These are phyloP conservation scores for Ochetophila trinervis DNA, from an alignment of 306 rosid genomes.

Conservation along the genomic window DNA sequence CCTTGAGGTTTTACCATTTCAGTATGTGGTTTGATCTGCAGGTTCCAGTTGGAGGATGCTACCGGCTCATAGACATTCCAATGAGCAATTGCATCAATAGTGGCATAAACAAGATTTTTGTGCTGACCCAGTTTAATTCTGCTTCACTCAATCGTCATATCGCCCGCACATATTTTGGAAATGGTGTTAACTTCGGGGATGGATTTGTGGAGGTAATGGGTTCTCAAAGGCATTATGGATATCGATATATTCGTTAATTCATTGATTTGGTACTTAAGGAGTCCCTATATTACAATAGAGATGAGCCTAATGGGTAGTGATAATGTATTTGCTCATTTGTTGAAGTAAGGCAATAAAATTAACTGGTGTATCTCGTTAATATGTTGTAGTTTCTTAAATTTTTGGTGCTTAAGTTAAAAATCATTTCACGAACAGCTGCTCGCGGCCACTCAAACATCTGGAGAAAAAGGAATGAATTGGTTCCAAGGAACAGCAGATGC, in stretches of 20 bases:
- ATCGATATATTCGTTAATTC: neutral
- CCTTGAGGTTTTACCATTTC: neutral
- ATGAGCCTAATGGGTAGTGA: too few species aligned
- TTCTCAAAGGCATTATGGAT: neutral
- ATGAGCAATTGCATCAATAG: constrained; percentile 54
- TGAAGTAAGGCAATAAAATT: neutral
- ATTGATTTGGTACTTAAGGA: neutral
- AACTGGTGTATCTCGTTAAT: neutral
- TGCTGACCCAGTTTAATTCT: constrained; percentile 50
- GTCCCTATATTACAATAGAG: too few species aligned
- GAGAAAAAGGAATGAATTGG: constrained; percentile 53
- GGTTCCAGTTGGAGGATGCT: constrained; percentile 59
- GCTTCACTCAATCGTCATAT: constrained; percentile 47
- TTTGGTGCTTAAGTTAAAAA: constrained; percentile 6
- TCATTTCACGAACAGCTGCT: constrained; percentile 28
- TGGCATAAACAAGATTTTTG: constrained; percentile 45
- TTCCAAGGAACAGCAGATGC: constrained; percentile 64
- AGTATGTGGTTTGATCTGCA: constrained; percentile 19
- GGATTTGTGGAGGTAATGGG: constrained; percentile 48
- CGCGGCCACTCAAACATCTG: constrained; percentile 53
- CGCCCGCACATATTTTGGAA: constrained; percentile 46
- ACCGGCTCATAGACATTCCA: constrained; percentile 48
- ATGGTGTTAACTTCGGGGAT: constrained; percentile 47
- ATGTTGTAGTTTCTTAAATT: constrained; percentile 2
- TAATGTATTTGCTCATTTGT: neutral